Conservation (phyloP, 2,329 filamentous ascomycete species). For the Fusarium aywerte region DNA sequence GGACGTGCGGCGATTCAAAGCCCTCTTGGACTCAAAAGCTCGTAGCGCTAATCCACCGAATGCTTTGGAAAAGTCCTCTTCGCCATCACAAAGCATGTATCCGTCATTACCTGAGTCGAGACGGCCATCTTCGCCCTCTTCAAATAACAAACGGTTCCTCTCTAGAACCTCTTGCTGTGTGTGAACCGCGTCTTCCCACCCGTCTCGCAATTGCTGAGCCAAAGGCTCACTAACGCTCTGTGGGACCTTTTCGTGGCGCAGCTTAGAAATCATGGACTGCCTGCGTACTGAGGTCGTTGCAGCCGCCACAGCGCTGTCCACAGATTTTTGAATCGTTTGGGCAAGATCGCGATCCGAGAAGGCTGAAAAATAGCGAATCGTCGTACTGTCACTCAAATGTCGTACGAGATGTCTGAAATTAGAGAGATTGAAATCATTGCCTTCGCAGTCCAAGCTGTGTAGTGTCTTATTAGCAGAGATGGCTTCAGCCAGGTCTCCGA, state of each 20-base stretch:
- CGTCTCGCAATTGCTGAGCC: slow-evolving; percentile 52
- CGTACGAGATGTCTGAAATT: slow-evolving; percentile 60
- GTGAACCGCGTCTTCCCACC: slow-evolving; percentile 53
- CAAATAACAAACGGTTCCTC: slow-evolving; percentile 49
- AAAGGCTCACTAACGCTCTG: slow-evolving; percentile 48
- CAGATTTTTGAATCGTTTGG: slow-evolving; percentile 50
- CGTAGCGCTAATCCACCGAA: slow-evolving; percentile 54
- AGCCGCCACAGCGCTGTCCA: slow-evolving; percentile 46
- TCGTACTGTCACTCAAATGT: slow-evolving; percentile 56
- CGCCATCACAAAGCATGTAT: slow-evolving; percentile 36
- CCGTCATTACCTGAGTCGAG: slow-evolving; percentile 28
- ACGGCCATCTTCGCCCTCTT: slow-evolving; percentile 45
- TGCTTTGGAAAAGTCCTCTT: slow-evolving; percentile 47
- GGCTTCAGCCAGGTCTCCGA: slow-evolving; percentile 63
- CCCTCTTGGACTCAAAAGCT: slow-evolving; percentile 47
- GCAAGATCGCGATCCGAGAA: slow-evolving; percentile 54
- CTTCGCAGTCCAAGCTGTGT: slow-evolving; percentile 64
- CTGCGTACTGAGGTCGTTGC: slow-evolving; percentile 46
- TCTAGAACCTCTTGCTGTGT: slow-evolving; percentile 51
- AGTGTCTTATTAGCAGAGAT: slow-evolving; percentile 61
- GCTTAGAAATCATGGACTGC: slow-evolving; percentile 51
- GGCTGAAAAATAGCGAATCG: slow-evolving; percentile 58
- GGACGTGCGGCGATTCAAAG: slow-evolving; percentile 38
- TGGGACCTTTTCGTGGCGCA: slow-evolving; percentile 49
- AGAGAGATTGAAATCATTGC: slow-evolving; percentile 65